Percentiles rank a stretch among this genome's conserved stretches.
phyloP scores from a whole-genome alignment of 1,139 yeast genomes.

The Magnusiomyces tetraspermus region DNA sequence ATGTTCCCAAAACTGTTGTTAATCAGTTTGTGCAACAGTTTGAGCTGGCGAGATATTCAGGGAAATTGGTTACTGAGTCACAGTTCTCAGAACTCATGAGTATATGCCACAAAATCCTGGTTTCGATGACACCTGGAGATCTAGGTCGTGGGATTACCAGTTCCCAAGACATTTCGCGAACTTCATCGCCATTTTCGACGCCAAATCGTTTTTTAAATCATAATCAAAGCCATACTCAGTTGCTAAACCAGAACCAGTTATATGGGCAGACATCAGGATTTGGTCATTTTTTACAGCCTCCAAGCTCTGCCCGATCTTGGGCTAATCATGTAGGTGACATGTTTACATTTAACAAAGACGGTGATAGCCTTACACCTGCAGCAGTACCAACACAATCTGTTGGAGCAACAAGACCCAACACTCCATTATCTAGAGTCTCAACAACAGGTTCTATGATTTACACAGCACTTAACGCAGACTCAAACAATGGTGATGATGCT shows the following conservation, averaged over 20 bases:
- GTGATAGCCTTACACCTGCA: too few relatives aligned
- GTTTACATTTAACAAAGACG: too few relatives aligned
- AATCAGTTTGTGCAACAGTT: constrained; percentile 46
- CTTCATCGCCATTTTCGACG: not conserved
- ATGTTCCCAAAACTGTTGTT: constrained; percentile 18
- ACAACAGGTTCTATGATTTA: not conserved
- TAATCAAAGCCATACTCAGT: too few relatives aligned
- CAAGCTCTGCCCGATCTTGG: too few relatives aligned
- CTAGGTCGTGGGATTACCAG: not conserved
- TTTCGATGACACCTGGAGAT: constrained; percentile 3
- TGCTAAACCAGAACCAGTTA: too few relatives aligned
- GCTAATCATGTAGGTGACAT: too few relatives aligned
- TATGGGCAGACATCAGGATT: too few relatives aligned
- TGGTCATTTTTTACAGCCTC: too few relatives aligned
- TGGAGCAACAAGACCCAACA: too few relatives aligned
- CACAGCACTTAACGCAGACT: not conserved
- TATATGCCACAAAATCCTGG: constrained; percentile 27
- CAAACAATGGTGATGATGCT: too few relatives aligned
- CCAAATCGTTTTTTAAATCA: too few relatives aligned
- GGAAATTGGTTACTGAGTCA: constrained; percentile 48
- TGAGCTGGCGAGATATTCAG: constrained; percentile 63
- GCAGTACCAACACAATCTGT: too few relatives aligned
- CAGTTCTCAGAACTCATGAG: constrained; percentile 57
- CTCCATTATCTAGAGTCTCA: not conserved
- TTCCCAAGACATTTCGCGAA: not conserved